Evolutionary conservation across 1,139 yeast species (phyloP), one percentile per base, ranked within the genome.

Genomic region (Petasospora fabianii): DNA sequence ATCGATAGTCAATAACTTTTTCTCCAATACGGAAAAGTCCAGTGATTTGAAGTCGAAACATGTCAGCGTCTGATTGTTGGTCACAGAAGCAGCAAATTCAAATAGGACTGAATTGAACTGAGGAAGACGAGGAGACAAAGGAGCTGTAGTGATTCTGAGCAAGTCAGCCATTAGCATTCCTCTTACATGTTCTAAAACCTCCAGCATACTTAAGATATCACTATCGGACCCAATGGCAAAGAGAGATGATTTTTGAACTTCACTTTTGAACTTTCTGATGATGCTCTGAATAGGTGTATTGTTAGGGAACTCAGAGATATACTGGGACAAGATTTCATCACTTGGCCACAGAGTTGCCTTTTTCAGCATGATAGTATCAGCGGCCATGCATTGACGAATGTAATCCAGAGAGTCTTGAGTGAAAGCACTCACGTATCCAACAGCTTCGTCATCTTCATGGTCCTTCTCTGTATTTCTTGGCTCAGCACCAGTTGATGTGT

Each of bases 281-380:
- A 82, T 65, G 6, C 67, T 58, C 11, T 61, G 59, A 18, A 77
- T 61, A 4, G 71, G 63, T 1, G 75, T 69, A 1, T 68, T 64
- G 6, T 68, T 61, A 1, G 79, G 72, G 49, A 77, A 78, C 51
- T 72, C 73, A 14, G 80, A 65, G 51, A 76, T 69, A 54, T 77
- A 80, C 34, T 65, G 65, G 10, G 67, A 49, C 46, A 88, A 78
- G 16, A 83, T 63, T 27, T 71, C 71, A 45, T 73, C 76, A 2
- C 85, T 76, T 4, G 95, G 94, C 86, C 87, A 80, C 6, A 84
- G 61, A 16, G 74, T 67, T 0, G 90, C 92, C 34, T 71, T 69
- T 5, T 61, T 53, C 7, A 85, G 53, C 42, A 70, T 67, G 18
- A 63, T 59, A 8, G 73, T 63, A 0, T 79, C 76, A 2, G 69